Conservation (phyloP, 306 rosid species). For the Biancaea sappan region DNA sequence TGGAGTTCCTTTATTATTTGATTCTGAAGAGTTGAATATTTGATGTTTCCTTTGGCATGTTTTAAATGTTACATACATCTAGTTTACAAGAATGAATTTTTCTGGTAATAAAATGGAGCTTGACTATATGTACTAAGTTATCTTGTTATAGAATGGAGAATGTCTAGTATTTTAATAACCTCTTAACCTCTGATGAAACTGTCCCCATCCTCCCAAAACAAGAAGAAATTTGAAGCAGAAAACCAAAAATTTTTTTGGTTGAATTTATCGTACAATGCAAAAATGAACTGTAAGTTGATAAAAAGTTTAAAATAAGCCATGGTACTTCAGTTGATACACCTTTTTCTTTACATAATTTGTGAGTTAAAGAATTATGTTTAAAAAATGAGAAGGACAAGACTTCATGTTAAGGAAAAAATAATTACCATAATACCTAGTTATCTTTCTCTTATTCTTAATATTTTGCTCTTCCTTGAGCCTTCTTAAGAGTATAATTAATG, state of each 20-base stretch:
- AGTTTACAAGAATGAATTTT: too few species aligned
- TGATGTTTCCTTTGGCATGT: neutral
- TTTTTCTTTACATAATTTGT: too few species aligned
- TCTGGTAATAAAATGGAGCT: too few species aligned
- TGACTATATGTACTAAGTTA: neutral
- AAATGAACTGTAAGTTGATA: too few species aligned
- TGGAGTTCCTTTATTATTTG: too few species aligned
- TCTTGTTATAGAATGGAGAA: neutral
- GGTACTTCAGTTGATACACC: too few species aligned
- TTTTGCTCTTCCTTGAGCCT: neutral
- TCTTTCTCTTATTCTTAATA: neutral
- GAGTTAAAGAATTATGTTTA: too few species aligned
- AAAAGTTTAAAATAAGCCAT: too few species aligned
- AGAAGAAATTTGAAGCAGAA: too few species aligned
- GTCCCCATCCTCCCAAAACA: neutral
- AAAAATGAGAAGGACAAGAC: too few species aligned
- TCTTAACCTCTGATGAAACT: too few species aligned
- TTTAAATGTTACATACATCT: neutral
- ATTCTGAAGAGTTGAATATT: constrained; percentile 8
- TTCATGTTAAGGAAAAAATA: too few species aligned
- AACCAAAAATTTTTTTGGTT: neutral
- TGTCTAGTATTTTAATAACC: neutral
- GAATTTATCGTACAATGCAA: neutral
- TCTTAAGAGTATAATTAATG: neutral
- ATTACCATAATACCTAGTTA: neutral